Evolutionary conservation across 495 filamentous ascomycete genomes (phyloP), one percentile per base, ranked within the genome.

Genomic region (Usnea hakonensis): DNA sequence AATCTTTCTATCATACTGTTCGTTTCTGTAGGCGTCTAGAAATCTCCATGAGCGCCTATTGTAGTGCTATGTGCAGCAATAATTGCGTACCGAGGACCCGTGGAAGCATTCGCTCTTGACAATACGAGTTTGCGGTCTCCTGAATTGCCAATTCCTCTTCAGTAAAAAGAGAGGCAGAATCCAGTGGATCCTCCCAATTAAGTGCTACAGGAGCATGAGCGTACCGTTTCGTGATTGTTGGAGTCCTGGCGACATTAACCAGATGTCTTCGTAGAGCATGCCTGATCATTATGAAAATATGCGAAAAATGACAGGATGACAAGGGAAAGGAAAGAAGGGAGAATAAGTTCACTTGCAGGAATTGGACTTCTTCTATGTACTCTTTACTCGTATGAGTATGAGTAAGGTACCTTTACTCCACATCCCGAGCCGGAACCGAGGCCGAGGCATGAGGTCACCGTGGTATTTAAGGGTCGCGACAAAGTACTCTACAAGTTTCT

Each of bases 131-230:
- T 30, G 92, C 91, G 2, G 89, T 96, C 63, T 96, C 91, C 32
- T 88, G 81, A 57, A 97, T 89, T 14, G 91, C 90, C 65, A 92
- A 69, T 73, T 98, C 94, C 60, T 98, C 95, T 68, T 92, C 88
- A 14, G 90, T 95, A 65, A 89, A 84, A 32, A 93, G 74, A 64
- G 83, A 87, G 63, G 83, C 84, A 14, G 88, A 80, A 33, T 77
- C 81, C 40, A 97, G 79, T 16, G 94, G 94, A 71, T 98, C 95
- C 70, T 95, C 81, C 95, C 94, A 98, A 72, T 93, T 83, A 74
- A 97, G 97, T 17, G 77, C 70, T 41, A 78, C 82, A 50, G 78
- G 74, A 37, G 81, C 76, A 60, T 82, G 83, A 23, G 75, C 76
- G 74, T 76, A 76, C 44, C 81, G 76, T 58, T 58, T 66, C 16